Conservation (phyloP, 2,329 filamentous ascomycete species). For the Colletotrichum tofieldiae region DNA sequence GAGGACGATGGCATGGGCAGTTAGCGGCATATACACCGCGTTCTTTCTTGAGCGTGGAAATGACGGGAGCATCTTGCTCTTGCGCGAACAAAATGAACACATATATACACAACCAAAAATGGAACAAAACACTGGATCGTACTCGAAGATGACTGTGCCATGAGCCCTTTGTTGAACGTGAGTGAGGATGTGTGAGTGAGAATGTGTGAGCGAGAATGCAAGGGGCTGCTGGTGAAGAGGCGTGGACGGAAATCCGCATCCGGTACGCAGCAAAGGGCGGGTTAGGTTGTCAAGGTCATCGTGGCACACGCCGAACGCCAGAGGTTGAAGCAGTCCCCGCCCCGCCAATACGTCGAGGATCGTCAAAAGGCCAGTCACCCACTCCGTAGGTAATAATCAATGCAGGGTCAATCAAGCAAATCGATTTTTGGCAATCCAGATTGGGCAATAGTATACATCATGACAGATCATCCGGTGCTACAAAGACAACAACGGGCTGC, state of each 20-base stretch:
- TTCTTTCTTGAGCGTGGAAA: neutral
- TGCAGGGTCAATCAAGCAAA: neutral
- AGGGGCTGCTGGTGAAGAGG: neutral
- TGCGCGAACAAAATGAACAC: conserved; percentile 8
- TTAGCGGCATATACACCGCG: neutral
- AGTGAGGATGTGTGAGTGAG: neutral
- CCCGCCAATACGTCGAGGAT: neutral
- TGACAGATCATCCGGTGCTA: conserved; percentile 11
- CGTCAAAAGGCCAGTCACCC: neutral
- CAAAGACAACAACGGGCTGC: neutral
- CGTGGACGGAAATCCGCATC: neutral
- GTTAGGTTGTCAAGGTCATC: neutral
- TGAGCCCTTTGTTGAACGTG: no score
- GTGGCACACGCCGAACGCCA: neutral
- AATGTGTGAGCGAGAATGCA: no score
- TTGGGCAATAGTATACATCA: conserved; percentile 13
- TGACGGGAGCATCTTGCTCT: neutral
- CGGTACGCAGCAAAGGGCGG: neutral
- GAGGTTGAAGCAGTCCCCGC: no score
- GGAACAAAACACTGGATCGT: neutral
- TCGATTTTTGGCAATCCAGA: neutral
- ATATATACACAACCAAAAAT: neutral
- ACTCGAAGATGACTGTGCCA: neutral
- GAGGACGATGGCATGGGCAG: neutral
- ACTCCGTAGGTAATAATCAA: neutral